Evolutionary conservation across 2,329 filamentous ascomycete genomes (phyloP), one percentile per base, ranked within the genome.

Genomic region (Knoxdaviesia proteae): DNA sequence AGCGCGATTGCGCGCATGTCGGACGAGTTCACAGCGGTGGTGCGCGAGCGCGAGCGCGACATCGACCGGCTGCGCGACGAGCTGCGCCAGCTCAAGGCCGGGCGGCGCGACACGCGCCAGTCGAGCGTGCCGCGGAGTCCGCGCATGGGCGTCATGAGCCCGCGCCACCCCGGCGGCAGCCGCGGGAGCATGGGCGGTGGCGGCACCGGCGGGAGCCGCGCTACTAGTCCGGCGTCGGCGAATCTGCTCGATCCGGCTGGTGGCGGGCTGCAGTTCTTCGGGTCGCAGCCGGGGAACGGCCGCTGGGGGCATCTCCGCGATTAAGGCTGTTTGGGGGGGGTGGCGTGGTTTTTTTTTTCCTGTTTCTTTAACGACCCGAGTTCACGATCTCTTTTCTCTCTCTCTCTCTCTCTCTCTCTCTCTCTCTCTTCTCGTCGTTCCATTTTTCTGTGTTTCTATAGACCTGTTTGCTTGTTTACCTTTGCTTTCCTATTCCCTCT

Each of bases 61-160:
- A 56, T 76, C 31, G 60, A 61, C 11, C 59, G 59, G 9, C 48
- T 60, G 30, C 62, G 58, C 44, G 65, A 72, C 10, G 70, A 75
- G 52, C 51, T 73, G 31, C 59, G 60, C 6, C 46, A 56, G 36
- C 52, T 66, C 36, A 67, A 62, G 50, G 69, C 61, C 46, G 63
- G 61, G 11, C 63, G 71, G 5, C 60, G 71, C 39, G 69, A 73
- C 53, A 75, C 71, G 4, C 58, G 71, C 34, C 64, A 68, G 50
- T 61, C 58, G 42, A 74, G 70, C 48, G 69, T 72, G 29, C 71
- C 71, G 41, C 66, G 68, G 29, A 74, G 70, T 50, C 71, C 71
- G n/a, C 62, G 68, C 6, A 58, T 67, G 48, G 60, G 63, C 33
- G 57, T 71, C 42, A 65, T 71, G 58, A 73, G 69, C 47, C 70